These are phyloP conservation scores for Sedum album DNA, from an alignment of 164 flowering plant species.

Conservation along the genomic window DNA sequence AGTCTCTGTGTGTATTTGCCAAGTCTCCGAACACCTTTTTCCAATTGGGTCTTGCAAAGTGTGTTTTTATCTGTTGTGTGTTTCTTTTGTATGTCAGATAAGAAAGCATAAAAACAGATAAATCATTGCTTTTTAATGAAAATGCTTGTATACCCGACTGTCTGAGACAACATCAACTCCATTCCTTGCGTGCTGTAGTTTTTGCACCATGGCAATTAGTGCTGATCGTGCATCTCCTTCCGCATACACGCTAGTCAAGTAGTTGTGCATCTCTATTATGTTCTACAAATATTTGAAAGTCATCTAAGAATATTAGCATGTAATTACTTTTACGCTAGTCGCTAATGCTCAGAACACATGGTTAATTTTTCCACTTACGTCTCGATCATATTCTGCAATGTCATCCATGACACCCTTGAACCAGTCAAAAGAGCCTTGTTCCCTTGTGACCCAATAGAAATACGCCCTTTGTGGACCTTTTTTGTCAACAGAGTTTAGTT, in stretches of 20 bases:
- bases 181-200: conserved; percentile 83
- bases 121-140: neutral
- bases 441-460: conserved; percentile 94
- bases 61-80: conserved; percentile 65
- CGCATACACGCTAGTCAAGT: conserved; percentile 87
- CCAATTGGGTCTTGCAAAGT: conserved; percentile 97
- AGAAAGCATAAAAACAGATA: neutral
- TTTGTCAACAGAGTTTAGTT: neutral
- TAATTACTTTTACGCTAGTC: neutral
- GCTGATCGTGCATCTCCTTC: conserved; percentile 98
- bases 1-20: conserved; percentile 33
- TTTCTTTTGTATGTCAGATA: conserved; percentile 9
- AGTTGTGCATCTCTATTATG: conserved; percentile 89
- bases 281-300: conserved; percentile 31
- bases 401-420: conserved; percentile 98
- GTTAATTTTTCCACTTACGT: conserved; percentile 28
- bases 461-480: conserved; percentile 72
- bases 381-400: conserved; percentile 55
- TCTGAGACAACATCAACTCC: conserved; percentile 88
- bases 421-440: conserved; percentile 94
- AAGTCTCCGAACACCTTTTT: conserved; percentile 67
- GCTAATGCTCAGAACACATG: neutral
- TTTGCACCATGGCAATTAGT: conserved; percentile 82
- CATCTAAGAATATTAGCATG: neutral
- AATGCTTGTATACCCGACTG: conserved; percentile 45